A percentile compares a stretch with the other conserved stretches of the same genome.
phyloP scores from a whole-genome alignment of 2,329 filamentous ascomycete genomes.

The Monosporascus sp. region DNA sequence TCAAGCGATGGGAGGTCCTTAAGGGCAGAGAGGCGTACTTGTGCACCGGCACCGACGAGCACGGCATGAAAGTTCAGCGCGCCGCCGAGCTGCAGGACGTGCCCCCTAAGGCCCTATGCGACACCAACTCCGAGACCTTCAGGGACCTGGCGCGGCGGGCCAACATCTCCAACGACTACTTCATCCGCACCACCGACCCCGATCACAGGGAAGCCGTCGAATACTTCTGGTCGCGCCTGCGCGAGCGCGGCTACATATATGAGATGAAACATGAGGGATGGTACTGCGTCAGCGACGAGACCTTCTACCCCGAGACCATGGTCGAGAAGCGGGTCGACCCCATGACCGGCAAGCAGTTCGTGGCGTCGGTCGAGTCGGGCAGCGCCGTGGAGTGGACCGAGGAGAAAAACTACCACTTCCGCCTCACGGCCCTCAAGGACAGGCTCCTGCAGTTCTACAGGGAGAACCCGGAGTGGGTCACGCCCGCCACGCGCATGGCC shows the following conservation, averaged over 20 bases:
- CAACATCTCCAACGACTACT: slow-evolving; percentile 72
- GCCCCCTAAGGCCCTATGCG: slow-evolving; percentile 79
- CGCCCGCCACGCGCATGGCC: slow-evolving; percentile 66
- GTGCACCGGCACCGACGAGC: slow-evolving; percentile 91
- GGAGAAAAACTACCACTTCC: slow-evolving; percentile 93
- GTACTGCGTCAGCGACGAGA: slow-evolving; percentile 96
- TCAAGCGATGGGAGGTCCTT: slow-evolving; percentile 86
- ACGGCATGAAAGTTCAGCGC: slow-evolving; percentile 94
- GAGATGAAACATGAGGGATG: slow-evolving; percentile 83
- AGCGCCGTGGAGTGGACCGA: slow-evolving; percentile 93
- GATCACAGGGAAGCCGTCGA: slow-evolving; percentile 80
- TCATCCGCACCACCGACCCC: slow-evolving; percentile 84
- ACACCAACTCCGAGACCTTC: slow-evolving; percentile 76
- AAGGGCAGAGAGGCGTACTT: slow-evolving; percentile 66
- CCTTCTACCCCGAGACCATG: slow-evolving; percentile 78
- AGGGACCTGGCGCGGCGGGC: slow-evolving; percentile 64
- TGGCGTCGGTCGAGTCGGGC: slow-evolving; percentile 80
- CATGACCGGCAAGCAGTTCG: slow-evolving; percentile 74
- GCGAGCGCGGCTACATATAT: slow-evolving; percentile 74
- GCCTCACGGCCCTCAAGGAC: slow-evolving; percentile 77
- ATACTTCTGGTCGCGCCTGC: slow-evolving; percentile 80
- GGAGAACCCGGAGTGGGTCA: slow-evolving; percentile 71
- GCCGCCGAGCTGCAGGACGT: slow-evolving; percentile 68
- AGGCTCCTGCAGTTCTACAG: slow-evolving; percentile 73
- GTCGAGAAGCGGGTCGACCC: slow-evolving; percentile 72